Evolutionary conservation across 2,329 filamentous ascomycete species (phyloP), one percentile per base, ranked within the genome.

Genomic region (Pseudocercospora fijiensis): DNA sequence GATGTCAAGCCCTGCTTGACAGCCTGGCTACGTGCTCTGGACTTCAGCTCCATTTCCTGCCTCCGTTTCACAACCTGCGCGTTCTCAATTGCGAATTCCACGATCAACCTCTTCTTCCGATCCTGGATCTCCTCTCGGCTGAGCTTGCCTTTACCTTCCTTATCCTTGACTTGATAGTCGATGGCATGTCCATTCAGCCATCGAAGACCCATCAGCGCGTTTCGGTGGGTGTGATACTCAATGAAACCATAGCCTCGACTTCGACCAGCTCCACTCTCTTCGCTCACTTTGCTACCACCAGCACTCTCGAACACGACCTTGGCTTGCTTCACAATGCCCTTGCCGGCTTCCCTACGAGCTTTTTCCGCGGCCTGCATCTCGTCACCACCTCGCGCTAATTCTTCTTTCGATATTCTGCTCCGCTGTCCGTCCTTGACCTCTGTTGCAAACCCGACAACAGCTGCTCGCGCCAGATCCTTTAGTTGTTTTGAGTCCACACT

Each of bases 81-180:
- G 72, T 99, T 99, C 79, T 99, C 95, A 76, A 99, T 96, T 20
- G 95, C 92, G 76, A 99, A 99, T 77, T 99, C 96, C 41, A 94
- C 94, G 74, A 99, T 92, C 58, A 99, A 80, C 11, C 95, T 85
- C 78, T 95, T 93, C 76, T 92, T 94, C 79, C 90, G 91, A 68
- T 95, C 92, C 59, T 85, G 77, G n/a, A 80, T 60, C 4, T 80
- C 80, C 57, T 82, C 81, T 65, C 74, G 71, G 59, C 70, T 72
- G 52, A 67, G 65, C 62, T 73, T 71, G 65, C 74, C 74, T 68
- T 78, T 81, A 20, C 74, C 75, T 63, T 73, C 73, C 67, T 84
- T 85, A 24, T 77, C 75, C 59, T 79, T 76, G 43, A 82, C 78
- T 61, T 79, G 72, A 72, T 83, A 83, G 53, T 79, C 83, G 43